phyloP scores from a whole-genome alignment of 345 rosid genomes.

The Pseudoturritis turrita region DNA sequence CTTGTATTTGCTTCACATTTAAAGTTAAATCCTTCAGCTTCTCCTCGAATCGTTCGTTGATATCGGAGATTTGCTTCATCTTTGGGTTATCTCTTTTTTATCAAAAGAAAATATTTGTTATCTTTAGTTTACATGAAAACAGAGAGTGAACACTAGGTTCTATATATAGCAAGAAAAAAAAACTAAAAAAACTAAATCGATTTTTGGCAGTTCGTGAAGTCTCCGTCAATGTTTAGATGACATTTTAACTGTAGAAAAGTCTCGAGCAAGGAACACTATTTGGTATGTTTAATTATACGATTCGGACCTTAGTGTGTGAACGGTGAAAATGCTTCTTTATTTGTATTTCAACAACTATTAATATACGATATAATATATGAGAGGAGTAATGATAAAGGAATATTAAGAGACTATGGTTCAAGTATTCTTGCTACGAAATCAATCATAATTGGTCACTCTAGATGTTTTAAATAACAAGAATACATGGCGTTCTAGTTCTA shows the following conservation, averaged over 20 bases:
- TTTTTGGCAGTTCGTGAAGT: not conserved
- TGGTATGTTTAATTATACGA: not conserved
- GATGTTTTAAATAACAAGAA: no score
- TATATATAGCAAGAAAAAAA: slow-evolving; percentile 18
- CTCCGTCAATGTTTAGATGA: slow-evolving; percentile 11
- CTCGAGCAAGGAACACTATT: not conserved
- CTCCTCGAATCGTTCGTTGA: slow-evolving; percentile 33
- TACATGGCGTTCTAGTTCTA: no score
- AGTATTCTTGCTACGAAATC: no score
- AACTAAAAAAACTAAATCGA: not conserved
- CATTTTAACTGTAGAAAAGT: not conserved
- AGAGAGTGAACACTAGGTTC: slow-evolving; percentile 1
- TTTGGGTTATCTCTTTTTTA: slow-evolving; percentile 9
- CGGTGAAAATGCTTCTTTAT: not conserved
- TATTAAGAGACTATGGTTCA: no score
- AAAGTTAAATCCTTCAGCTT: slow-evolving; percentile 56
- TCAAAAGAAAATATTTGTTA: not conserved
- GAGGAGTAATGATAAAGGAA: not conserved
- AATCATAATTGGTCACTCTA: no score
- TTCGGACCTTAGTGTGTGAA: slow-evolving; percentile 11
- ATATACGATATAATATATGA: not conserved
- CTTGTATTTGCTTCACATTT: slow-evolving; percentile 52
- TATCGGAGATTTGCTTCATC: slow-evolving; percentile 10
- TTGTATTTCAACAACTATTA: not conserved
- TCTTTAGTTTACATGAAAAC: not conserved